phyloP scores from a whole-genome alignment of 1,284 basidiomycete species.

The Puccinia coronata region DNA sequence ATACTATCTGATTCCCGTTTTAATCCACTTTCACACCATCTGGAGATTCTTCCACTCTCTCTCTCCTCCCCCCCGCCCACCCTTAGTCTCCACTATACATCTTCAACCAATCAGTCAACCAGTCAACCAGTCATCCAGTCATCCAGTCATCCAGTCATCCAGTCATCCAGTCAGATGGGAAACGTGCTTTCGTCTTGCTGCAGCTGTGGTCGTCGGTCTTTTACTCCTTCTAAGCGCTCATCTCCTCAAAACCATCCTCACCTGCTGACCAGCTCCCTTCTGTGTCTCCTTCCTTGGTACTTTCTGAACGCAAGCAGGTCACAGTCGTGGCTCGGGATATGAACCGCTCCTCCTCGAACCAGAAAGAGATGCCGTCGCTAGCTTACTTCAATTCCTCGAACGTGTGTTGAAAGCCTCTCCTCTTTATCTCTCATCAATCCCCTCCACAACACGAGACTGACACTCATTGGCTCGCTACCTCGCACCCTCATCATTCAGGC shows the following conservation, averaged over 20 bases:
- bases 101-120: no score
- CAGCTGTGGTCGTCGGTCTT: constrained; percentile 35
- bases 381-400: constrained; percentile 94
- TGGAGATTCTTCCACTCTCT: no score
- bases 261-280: constrained; percentile 18
- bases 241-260: neutral
- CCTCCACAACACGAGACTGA: no score
- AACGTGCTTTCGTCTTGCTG: constrained; percentile 38
- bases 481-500: constrained; percentile 51
- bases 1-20: no score
- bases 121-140: no score
- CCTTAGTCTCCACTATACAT: no score
- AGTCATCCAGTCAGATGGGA: constrained; percentile 4
- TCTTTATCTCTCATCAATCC: neutral
- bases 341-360: constrained; percentile 95
- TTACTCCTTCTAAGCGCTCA: neutral
- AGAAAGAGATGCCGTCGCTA: constrained; percentile 96
- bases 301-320: constrained; percentile 49
- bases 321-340: constrained; percentile 55
- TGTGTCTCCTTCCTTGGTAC: constrained; percentile 15
- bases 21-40: no score
- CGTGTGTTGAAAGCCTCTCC: constrained; percentile 66
- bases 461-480: neutral
- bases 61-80: no score
- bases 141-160: neutral